Percentiles rank a stretch among this genome's conserved stretches.
phyloP scores from a whole-genome alignment of 352 stramenopile genomes.

The Lagenidium giganteum region DNA sequence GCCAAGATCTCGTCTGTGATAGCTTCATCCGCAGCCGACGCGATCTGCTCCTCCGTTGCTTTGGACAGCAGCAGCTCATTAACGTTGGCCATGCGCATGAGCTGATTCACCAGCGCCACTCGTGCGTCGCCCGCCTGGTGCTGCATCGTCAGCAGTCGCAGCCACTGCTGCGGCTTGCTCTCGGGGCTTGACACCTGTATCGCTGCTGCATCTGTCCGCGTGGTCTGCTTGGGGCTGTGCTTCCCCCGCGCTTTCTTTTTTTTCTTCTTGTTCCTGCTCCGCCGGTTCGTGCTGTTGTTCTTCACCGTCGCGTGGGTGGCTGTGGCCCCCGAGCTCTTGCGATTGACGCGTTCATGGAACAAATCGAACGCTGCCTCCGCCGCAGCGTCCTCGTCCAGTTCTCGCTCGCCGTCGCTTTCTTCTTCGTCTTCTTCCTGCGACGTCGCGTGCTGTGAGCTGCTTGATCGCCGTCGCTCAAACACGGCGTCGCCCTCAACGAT shows the following conservation, averaged over 20 bases:
- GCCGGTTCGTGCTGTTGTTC: neutral
- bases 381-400: constrained; percentile 5
- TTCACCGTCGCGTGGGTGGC: neutral
- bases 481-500: constrained; percentile 13
- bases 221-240: too few species aligned
- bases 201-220: constrained; percentile 3
- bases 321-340: neutral
- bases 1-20: constrained; percentile 71
- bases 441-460: neutral
- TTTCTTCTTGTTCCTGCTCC: too few species aligned
- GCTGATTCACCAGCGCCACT: constrained; percentile 45
- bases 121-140: constrained; percentile 43
- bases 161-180: constrained; percentile 38
- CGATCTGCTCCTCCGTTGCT: constrained; percentile 67
- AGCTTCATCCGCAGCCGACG: constrained; percentile 57
- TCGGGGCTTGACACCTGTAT: constrained; percentile 7
- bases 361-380: constrained; percentile 16
- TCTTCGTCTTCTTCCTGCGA: constrained; percentile 6
- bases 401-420: constrained; percentile 9
- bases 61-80: constrained; percentile 60
- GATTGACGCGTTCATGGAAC: constrained; percentile 32
- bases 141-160: constrained; percentile 61
- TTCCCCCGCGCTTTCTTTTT: too few species aligned
- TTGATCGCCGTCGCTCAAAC: constrained; percentile 20
- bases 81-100: constrained; percentile 49